Percentiles rank a stretch among this genome's conserved stretches.
Evolutionary conservation across 495 filamentous ascomycete species (phyloP).

Genomic region (Sabuloglossum arenarium): DNA sequence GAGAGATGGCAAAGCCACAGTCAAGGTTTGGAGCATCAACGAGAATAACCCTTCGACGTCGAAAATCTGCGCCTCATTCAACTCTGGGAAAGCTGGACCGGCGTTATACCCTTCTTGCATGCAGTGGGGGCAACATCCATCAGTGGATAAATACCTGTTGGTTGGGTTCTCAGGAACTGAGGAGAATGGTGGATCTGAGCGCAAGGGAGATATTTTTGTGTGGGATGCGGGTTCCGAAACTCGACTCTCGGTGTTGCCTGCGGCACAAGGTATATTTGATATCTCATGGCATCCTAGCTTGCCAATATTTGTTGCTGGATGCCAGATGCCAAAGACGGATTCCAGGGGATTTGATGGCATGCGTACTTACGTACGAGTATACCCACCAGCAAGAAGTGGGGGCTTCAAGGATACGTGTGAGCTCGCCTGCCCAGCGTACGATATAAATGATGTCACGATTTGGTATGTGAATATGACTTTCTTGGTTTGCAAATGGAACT

Average conservation of each 20-base stretch:
- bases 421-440: slow-evolving; percentile 54
- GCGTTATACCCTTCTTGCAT: slow-evolving; percentile 36
- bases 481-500: background rate
- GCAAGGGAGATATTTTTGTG: slow-evolving; percentile 47
- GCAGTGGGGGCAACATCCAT: slow-evolving; percentile 39
- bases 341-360: slow-evolving; percentile 20
- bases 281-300: slow-evolving; percentile 50
- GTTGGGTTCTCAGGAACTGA: slow-evolving; percentile 54
- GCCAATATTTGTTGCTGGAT: slow-evolving; percentile 35
- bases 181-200: slow-evolving; percentile 22
- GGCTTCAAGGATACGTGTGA: slow-evolving; percentile 19
- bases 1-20: background rate
- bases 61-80: background rate
- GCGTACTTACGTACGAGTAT: slow-evolving; percentile 26
- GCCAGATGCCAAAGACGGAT: slow-evolving; percentile 10
- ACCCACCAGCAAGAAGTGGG: slow-evolving; percentile 23
- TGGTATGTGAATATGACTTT: slow-evolving; percentile 4
- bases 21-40: slow-evolving; percentile 2
- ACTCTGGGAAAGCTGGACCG: background rate
- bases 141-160: slow-evolving; percentile 37
- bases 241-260: slow-evolving; percentile 23
- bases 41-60: background rate
- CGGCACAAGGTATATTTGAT: slow-evolving; percentile 58
- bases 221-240: slow-evolving; percentile 37
- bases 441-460: slow-evolving; percentile 69